Evolutionary conservation across 2,329 filamentous ascomycete genomes (phyloP), one percentile per base, ranked within the genome.

Genomic region (Fusarium pilosicola): DNA sequence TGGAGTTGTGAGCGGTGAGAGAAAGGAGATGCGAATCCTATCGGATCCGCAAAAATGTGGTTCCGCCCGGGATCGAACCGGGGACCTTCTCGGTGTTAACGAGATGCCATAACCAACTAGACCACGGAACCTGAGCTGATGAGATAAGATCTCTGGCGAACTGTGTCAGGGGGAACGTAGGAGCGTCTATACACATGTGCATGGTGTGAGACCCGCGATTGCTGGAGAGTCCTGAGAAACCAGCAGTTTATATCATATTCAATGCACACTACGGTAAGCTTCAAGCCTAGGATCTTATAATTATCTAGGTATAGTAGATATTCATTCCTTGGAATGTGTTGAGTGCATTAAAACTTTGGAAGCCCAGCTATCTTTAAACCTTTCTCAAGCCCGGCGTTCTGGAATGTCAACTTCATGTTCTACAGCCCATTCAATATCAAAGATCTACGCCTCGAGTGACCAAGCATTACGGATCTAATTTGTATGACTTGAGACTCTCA

Each of bases 41-140:
- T 3, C 14, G 8, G 9, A 5, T 10, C 18, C 17, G 28, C 65
- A 69, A 75, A 72, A 75, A 38, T 55, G 61, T 70, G 74, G 49
- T 76, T 75, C 62, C 60, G 68, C 64, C 73, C 65, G 72, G 73
- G 72, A 49, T 73, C 54, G 72, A 75, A 75, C 73, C 67, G 54
- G 57, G 68, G 68, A 76, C 64, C 68, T 75, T 75, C 70, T 76
- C 68, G 57, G 74, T 76, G 70, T 75, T 74, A 74, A 62, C 68
- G 64, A 72, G 70, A 75, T 75, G 62, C 64, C 72, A 75, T 73
- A 68, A 76, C 68, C 74, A 76, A 62, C 74, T 76, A 74, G 71
- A 74, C 71, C 65, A 75, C 74, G 62, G 69, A 75, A 71, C 69
- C 74, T 13, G 26, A 17, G 28, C 17, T 48, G 11, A 26, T 32